Base-by-base conservation (phyloP, 2,329 filamentous ascomycete species). In the Penicillium paneum region DNA sequence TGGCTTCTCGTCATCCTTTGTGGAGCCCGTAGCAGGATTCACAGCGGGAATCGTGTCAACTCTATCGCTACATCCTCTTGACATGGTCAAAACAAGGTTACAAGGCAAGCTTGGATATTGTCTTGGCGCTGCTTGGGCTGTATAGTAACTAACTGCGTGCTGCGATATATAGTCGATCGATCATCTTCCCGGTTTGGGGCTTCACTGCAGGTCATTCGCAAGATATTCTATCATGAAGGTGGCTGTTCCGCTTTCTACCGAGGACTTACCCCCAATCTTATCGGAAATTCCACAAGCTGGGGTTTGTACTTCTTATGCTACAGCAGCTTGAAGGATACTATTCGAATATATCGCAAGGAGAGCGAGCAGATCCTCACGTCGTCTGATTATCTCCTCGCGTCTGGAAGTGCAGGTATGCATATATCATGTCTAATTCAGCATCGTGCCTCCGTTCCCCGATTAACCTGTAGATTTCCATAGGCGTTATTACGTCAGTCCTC, bases 71-170 rank as follows among this genome's bases (percentile, higher is more conserved):
- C 93, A 97, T 64, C 94, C 94, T 31, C 84, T 99, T 56, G 94
- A 99, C 76, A 86, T 99, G 60, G 86, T 97, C 71, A 99, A 99
- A 81, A 97, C 93, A 57, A 88, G 94, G 60, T 85, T 99, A 70
- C 94, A 99, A 78, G 86, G 90, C 91, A 77, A 55, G 52, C 77
- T 69, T 36, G 21, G 12, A 8, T 42, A 8, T 46, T 32, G 6
- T 17, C 5, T 34, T 49, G 11, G 2, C 1, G 26, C 12, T 35
- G 21, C n/a, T 26, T 29, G 15, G 12, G 24, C 19, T 21, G 34
- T n/a, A 26, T 3, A 45, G 42, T 40, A 8, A 55, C 48, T 28
- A 44, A 41, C 21, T 24, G 6, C 3, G 5, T 7, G 13, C 17
- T 21, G 8, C 1, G 26, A 42, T 49, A 1, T 38, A 8, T 58